Conservation (phyloP, 2,329 filamentous ascomycete genomes). For the Emmonsiellopsis sp. region DNA sequence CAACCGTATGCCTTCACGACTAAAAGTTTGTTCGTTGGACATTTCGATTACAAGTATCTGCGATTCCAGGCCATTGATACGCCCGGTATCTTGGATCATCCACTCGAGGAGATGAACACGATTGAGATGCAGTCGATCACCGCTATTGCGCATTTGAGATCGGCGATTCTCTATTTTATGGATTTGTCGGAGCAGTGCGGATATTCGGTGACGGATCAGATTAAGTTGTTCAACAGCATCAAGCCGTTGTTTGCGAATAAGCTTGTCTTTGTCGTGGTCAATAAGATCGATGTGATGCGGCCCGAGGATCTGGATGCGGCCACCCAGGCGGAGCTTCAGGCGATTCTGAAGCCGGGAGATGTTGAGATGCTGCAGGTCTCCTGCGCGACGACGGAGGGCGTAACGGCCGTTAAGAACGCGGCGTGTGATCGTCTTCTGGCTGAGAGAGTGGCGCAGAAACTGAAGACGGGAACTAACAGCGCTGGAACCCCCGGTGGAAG, state of each 20-base stretch:
- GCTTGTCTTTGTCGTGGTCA: conserved; percentile 90
- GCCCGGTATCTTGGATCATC: conserved; percentile 95
- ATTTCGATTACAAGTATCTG: conserved; percentile 94
- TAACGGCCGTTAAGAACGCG: conserved; percentile 90
- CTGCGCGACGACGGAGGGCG: conserved; percentile 88
- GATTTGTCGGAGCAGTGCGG: conserved; percentile 95
- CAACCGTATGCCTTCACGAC: conserved; percentile 99
- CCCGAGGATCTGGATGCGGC: conserved; percentile 80
- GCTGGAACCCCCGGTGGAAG: conserved; percentile 69
- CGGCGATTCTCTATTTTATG: conserved; percentile 96
- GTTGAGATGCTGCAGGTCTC: conserved; percentile 90
- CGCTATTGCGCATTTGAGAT: conserved; percentile 90
- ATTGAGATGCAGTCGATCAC: conserved; percentile 99
- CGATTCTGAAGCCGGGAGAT: conserved; percentile 74
- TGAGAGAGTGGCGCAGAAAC: conserved; percentile 87
- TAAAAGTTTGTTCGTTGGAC: conserved; percentile 92
- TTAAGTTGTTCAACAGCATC: conserved; percentile 91
- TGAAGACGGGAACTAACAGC: conserved; percentile 77
- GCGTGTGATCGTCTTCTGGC: conserved; percentile 89
- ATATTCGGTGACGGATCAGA: conserved; percentile 86
- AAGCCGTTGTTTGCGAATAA: conserved; percentile 97
- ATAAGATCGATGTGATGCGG: conserved; percentile 91
- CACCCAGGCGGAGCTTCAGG: conserved; percentile 67
- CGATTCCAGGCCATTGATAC: conserved; percentile 93
- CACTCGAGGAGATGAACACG: conserved; percentile 98